These are phyloP conservation scores for Malus hybrid DNA, from an alignment of 331 rosid genomes.

Conservation along the genomic window DNA sequence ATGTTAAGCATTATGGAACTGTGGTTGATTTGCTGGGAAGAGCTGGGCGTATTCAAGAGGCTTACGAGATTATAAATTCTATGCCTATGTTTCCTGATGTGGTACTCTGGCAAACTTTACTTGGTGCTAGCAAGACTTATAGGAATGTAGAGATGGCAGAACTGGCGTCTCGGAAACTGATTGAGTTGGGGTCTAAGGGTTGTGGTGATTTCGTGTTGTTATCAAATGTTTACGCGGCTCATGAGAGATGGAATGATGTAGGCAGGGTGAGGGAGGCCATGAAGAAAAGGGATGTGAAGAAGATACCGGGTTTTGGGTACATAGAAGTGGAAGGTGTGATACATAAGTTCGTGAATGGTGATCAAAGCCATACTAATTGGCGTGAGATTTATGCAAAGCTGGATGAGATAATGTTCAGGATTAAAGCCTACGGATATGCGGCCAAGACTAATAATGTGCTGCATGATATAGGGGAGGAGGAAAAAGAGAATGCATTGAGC, in stretches of 20 bases:
- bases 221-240: constrained; percentile 78
- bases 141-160: constrained; percentile 85
- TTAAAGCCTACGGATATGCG: constrained; percentile 47
- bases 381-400: constrained; percentile 66
- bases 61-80: constrained; percentile 46
- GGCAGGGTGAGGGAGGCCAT: constrained; percentile 72
- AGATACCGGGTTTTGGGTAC: constrained; percentile 80
- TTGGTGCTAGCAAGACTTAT: constrained; percentile 88
- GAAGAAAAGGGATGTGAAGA: constrained; percentile 67
- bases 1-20: constrained; percentile 76
- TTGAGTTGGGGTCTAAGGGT: constrained; percentile 73
- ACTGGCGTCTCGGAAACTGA: constrained; percentile 53
- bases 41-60: constrained; percentile 78
- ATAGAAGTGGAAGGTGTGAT: constrained; percentile 55
- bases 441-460: constrained; percentile 66
- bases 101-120: constrained; percentile 85
- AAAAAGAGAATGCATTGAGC: constrained; percentile 71
- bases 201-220: constrained; percentile 84
- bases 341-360: constrained; percentile 70
- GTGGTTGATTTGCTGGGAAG: constrained; percentile 82
- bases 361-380: constrained; percentile 47
- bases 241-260: constrained; percentile 79
- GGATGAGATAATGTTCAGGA: constrained; percentile 68
- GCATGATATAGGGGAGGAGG: constrained; percentile 96
- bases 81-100: constrained; percentile 68